A percentile compares a stretch with the other conserved stretches of the same genome.
These are phyloP conservation scores for Trichoderma sp. DNA, from an alignment of 2,329 filamentous ascomycete genomes.

Conservation along the genomic window DNA sequence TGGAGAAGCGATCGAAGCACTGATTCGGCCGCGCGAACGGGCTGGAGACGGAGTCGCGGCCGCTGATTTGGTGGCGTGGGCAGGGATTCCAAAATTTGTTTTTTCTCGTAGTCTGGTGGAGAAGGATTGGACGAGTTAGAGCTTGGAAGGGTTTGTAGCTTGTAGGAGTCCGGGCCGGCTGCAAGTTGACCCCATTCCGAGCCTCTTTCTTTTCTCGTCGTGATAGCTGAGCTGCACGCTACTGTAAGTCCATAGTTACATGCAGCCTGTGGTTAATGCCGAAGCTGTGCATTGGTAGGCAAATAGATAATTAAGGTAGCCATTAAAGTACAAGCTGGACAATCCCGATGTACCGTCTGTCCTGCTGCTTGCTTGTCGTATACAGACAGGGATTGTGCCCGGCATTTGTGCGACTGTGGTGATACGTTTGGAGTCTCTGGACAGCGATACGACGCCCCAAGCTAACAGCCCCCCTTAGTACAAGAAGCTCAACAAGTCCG, in stretches of 20 bases:
- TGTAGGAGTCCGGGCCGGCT: background rate
- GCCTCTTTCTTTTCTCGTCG: background rate
- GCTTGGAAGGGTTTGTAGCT: too few species aligned
- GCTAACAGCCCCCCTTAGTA: background rate
- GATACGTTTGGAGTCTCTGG: background rate
- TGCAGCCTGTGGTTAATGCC: background rate
- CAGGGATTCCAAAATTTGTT: constrained; percentile 4
- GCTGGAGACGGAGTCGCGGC: background rate
- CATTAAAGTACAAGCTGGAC: background rate
- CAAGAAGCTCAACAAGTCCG: background rate
- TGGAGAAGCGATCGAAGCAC: constrained; percentile 7
- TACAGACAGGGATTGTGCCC: background rate
- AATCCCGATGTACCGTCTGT: background rate
- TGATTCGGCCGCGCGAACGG: background rate
- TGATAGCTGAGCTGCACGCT: background rate
- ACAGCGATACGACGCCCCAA: background rate
- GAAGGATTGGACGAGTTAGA: background rate
- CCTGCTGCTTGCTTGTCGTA: background rate
- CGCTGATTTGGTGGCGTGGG: constrained; percentile 2
- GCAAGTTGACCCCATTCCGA: constrained; percentile 17
- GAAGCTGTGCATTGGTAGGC: background rate
- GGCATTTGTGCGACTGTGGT: constrained; percentile 5
- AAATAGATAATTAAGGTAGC: background rate
- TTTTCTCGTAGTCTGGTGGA: background rate
- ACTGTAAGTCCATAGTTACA: background rate